These are phyloP conservation scores for Westerdykella sp. DNA, from an alignment of 2,329 filamentous ascomycete genomes.

Conservation along the genomic window DNA sequence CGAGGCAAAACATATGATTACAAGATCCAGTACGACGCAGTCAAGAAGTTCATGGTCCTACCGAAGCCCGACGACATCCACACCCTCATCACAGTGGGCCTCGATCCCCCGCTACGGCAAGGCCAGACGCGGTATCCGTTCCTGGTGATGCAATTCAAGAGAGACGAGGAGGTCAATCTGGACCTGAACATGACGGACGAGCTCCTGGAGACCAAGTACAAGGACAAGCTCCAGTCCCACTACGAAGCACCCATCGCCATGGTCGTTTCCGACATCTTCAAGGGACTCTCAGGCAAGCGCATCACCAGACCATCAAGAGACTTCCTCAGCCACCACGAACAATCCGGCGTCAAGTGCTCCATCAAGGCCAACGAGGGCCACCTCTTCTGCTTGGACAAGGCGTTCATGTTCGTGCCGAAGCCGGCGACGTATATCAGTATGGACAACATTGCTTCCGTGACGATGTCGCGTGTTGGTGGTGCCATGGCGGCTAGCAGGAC, in stretches of 20 bases:
- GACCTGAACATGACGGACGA: conserved; percentile 96
- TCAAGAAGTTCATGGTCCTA: conserved; percentile 98
- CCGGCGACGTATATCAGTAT: conserved; percentile 95
- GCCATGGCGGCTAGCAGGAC: conserved; percentile 90
- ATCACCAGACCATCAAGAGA: conserved; percentile 90
- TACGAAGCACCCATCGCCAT: conserved; percentile 87
- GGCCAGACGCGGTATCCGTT: conserved; percentile 98
- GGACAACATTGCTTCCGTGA: conserved; percentile 85
- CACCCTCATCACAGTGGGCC: conserved; percentile 85
- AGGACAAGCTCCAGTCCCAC: conserved; percentile 77
- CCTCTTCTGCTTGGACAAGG: conserved; percentile 94
- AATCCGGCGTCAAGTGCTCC: conserved; percentile 97
- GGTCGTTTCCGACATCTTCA: conserved; percentile 92
- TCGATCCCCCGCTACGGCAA: conserved; percentile 91
- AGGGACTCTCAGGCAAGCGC: conserved; percentile 89
- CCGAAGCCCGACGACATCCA: conserved; percentile 98
- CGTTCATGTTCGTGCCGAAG: conserved; percentile 98
- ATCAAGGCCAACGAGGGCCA: conserved; percentile 99
- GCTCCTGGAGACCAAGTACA: conserved; percentile 75
- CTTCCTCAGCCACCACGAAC: conserved; percentile 87
- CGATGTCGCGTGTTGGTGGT: conserved; percentile 91
- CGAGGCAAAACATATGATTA: conserved; percentile 99
- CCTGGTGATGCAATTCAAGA: conserved; percentile 98
- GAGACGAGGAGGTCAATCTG: conserved; percentile 93
- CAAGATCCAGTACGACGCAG: conserved; percentile 96